A percentile compares a stretch with the other conserved stretches of the same genome.
These are phyloP conservation scores for Apiospora koreana DNA, from an alignment of 2,329 filamentous ascomycete species.

Conservation along the genomic window DNA sequence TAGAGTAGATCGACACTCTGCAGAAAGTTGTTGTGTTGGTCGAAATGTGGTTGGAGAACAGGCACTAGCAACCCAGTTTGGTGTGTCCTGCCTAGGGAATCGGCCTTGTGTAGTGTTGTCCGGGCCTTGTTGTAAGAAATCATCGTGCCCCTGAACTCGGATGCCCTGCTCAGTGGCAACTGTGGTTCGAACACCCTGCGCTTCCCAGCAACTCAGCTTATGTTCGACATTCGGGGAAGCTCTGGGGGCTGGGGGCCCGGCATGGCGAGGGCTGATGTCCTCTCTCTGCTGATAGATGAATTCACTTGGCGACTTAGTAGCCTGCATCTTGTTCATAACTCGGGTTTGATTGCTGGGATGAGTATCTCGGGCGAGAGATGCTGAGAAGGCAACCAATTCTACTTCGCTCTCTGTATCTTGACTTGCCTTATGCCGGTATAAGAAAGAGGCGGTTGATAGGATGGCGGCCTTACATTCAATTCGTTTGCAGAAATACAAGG, in stretches of 20 bases:
- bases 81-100: too few species aligned
- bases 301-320: slow-evolving; percentile 20
- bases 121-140: background rate
- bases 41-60: background rate
- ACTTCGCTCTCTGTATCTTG: background rate
- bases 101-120: background rate
- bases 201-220: background rate
- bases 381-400: background rate
- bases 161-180: background rate
- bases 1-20: background rate
- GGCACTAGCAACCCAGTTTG: background rate
- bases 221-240: background rate
- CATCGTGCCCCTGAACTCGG: background rate
- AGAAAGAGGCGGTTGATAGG: background rate
- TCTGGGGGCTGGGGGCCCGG: background rate
- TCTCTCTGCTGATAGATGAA: slow-evolving; percentile 14
- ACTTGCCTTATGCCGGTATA: background rate
- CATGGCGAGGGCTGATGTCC: background rate
- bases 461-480: background rate
- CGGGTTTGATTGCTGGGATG: background rate
- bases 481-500: background rate
- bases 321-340: slow-evolving; percentile 13
- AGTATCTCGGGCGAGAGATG: background rate
- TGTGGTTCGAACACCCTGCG: background rate
- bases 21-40: background rate